Percentiles rank a stretch among this genome's conserved stretches.
phyloP scores from a whole-genome alignment of 805 yeast species.

The Kodamaea hsintzibuensis region DNA sequence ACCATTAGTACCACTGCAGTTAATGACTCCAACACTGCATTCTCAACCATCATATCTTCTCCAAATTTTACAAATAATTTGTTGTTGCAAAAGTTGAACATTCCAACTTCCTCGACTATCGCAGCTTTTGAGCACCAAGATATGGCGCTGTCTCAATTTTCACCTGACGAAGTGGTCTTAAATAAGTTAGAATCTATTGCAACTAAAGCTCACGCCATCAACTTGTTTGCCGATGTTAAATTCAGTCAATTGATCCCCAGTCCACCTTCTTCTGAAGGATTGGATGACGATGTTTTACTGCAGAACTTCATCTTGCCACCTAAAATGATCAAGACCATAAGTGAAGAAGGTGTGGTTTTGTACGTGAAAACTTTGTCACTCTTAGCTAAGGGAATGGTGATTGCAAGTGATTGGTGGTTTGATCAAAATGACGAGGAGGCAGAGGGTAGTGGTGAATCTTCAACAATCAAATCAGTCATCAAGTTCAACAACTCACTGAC shows the following conservation, averaged over 20 bases:
- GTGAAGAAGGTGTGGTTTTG: slow-evolving; percentile 84
- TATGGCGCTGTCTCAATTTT: slow-evolving; percentile 12
- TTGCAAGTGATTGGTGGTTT: slow-evolving; percentile 92
- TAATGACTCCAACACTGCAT: slow-evolving; percentile 9
- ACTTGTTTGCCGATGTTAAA: slow-evolving; percentile 87
- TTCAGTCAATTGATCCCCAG: slow-evolving; percentile 80
- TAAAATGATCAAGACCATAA: slow-evolving; percentile 53
- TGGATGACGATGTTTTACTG: slow-evolving; percentile 37
- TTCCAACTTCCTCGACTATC: slow-evolving; percentile 30
- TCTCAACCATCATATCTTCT: slow-evolving; percentile 23
- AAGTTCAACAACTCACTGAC: slow-evolving; percentile 18
- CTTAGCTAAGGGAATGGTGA: slow-evolving; percentile 80
- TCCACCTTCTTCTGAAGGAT: slow-evolving; percentile 52
- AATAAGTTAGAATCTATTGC: slow-evolving; percentile 68
- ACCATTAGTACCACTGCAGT: neutral
- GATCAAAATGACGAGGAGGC: slow-evolving; percentile 25
- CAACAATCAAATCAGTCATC: slow-evolving; percentile 8
- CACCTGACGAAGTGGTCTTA: slow-evolving; percentile 40
- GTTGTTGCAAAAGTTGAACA: slow-evolving; percentile 33
- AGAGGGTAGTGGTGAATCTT: slow-evolving; percentile 17
- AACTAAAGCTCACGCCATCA: slow-evolving; percentile 88
- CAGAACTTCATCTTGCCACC: slow-evolving; percentile 54
- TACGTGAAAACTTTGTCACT: slow-evolving; percentile 83
- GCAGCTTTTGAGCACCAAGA: slow-evolving; percentile 10
- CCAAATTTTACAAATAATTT: slow-evolving; percentile 38